Conservation (phyloP, 345 rosid species). For the Iberis pinnata region DNA sequence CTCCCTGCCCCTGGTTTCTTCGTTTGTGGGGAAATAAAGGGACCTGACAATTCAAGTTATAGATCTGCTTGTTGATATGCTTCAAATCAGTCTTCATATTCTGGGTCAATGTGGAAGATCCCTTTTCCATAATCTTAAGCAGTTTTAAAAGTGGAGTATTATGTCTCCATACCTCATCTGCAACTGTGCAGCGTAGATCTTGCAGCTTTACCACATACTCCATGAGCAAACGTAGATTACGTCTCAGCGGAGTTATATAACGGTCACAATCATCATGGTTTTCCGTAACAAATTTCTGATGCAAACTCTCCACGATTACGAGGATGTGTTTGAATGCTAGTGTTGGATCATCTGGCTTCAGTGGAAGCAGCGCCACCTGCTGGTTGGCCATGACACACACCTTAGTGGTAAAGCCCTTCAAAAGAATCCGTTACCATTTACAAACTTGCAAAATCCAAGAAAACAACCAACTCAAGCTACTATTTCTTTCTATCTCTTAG, state of each 20-base stretch:
- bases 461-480: no score
- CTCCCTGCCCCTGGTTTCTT: not conserved
- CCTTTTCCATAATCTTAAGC: not conserved
- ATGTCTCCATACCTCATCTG: not conserved
- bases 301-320: no score
- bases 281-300: no score
- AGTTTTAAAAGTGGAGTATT: not conserved
- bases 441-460: no score
- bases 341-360: no score
- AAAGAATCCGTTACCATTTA: no score
- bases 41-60: slow-evolving; percentile 30
- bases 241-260: not conserved
- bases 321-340: no score
- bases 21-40: slow-evolving; percentile 23
- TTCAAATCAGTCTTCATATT: slow-evolving; percentile 18
- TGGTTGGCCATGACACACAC: no score
- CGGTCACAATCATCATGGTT: no score
- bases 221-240: not conserved
- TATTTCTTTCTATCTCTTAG: no score
- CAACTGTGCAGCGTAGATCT: not conserved
- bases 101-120: not conserved
- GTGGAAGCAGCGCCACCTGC: no score
- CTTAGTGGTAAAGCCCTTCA: no score
- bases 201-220: not conserved
- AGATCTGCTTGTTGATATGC: slow-evolving; percentile 30